Percentiles rank a stretch among this genome's conserved stretches.
These are phyloP conservation scores for Aspergillus clavatus DNA, from an alignment of 2,329 filamentous ascomycete species.

Conservation along the genomic window DNA sequence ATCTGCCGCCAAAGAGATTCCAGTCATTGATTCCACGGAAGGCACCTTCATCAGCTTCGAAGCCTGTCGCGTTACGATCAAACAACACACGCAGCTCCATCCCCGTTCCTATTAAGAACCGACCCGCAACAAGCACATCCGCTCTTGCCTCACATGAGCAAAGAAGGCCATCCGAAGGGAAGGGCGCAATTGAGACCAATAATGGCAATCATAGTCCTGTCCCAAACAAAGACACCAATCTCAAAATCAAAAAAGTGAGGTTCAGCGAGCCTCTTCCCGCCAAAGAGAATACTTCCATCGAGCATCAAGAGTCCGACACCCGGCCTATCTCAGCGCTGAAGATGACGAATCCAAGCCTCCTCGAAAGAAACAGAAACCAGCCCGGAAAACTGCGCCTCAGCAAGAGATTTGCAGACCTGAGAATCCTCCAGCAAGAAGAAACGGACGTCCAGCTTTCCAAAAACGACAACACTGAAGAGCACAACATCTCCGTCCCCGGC, in stretches of 20 bases:
- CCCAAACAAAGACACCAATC: neutral
- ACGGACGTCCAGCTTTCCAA: neutral
- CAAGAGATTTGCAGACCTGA: no score
- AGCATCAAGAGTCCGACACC: neutral
- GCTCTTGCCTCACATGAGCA: neutral
- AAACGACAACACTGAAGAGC: neutral
- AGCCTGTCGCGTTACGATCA: neutral
- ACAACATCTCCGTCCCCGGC: neutral
- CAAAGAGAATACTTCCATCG: neutral
- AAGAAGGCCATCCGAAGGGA: neutral
- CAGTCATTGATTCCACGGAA: neutral
- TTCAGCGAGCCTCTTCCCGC: neutral
- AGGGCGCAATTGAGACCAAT: neutral
- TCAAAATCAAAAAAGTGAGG: neutral
- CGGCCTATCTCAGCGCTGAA: no score
- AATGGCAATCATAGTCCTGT: neutral
- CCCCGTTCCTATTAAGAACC: neutral
- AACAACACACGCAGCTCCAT: neutral
- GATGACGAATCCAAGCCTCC: neutral
- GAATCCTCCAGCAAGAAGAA: neutral
- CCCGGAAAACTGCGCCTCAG: neutral
- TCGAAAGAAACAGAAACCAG: no score
- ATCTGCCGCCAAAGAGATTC: neutral
- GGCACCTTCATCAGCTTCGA: neutral
- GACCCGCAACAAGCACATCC: neutral